phyloP scores from a whole-genome alignment of 1,139 yeast genomes.

The Scheffersomyces parashehatae region DNA sequence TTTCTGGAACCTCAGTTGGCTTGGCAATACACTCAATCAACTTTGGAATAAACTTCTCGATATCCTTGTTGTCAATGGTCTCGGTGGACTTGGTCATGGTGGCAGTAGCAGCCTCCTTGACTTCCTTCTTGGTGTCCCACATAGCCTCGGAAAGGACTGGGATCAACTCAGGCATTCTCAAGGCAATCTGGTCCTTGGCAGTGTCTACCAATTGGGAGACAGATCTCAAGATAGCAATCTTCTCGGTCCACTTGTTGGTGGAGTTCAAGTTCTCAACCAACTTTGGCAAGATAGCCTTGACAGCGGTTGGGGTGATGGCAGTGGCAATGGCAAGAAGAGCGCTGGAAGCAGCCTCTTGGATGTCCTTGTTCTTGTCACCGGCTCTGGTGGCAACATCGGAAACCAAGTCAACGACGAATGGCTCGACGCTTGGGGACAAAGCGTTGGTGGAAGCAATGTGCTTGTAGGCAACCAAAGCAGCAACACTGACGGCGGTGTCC shows the following conservation, averaged over 20 bases:
- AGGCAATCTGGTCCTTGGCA: conserved; percentile 94
- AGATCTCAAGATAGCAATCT: conserved; percentile 86
- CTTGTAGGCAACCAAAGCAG: conserved; percentile 80
- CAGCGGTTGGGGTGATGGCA: conserved; percentile 88
- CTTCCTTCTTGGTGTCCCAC: conserved; percentile 99
- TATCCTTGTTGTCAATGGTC: conserved; percentile 99
- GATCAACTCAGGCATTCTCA: conserved; percentile 98
- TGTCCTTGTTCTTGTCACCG: conserved; percentile 83
- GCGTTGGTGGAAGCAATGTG: conserved; percentile 83
- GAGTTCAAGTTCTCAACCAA: conserved; percentile 65
- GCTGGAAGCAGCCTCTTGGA: conserved; percentile 66
- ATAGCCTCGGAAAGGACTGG: conserved; percentile 98
- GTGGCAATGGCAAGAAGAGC: conserved; percentile 78
- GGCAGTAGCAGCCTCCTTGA: conserved; percentile 92
- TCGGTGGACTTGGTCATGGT: conserved; percentile 96
- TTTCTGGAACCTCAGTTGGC: conserved; percentile 97
- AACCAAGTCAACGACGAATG: conserved; percentile 80
- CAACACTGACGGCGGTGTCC: conserved; percentile 59
- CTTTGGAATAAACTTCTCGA: conserved; percentile 97
- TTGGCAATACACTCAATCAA: conserved; percentile 95
- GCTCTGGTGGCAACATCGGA: conserved; percentile 70
- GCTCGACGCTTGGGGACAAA: conserved; percentile 91
- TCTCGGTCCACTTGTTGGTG: conserved; percentile 98
- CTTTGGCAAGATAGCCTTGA: conserved; percentile 86
- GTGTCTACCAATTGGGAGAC: conserved; percentile 86